phyloP scores from a whole-genome alignment of 2,329 filamentous ascomycete species.

The Byssoonygena ceratinophila region DNA sequence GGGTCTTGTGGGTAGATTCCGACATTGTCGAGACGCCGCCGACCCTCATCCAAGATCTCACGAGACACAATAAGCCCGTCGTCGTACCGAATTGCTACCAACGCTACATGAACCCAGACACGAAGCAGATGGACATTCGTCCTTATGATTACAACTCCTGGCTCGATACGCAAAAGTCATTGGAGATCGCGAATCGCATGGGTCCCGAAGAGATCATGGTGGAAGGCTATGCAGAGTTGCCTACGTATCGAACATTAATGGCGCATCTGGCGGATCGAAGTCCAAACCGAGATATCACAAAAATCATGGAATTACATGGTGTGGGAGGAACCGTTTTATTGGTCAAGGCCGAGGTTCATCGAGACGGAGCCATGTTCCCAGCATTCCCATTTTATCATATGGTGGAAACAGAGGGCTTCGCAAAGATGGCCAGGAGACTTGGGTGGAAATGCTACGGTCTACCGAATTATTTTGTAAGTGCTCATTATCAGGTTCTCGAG shows the following conservation, averaged over 20 bases:
- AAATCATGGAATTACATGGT: constrained; percentile 71
- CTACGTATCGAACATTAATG: constrained; percentile 87
- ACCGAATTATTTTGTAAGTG: constrained; percentile 85
- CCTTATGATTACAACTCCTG: constrained; percentile 97
- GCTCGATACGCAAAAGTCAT: constrained; percentile 76
- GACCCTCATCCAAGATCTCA: constrained; percentile 81
- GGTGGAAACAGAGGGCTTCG: constrained; percentile 96
- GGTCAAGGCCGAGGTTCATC: constrained; percentile 92
- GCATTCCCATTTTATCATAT: constrained; percentile 92
- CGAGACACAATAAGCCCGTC: constrained; percentile 75
- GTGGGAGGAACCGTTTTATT: constrained; percentile 86
- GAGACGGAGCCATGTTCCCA: constrained; percentile 97
- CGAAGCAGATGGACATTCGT: constrained; percentile 60
- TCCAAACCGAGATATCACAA: constrained; percentile 46
- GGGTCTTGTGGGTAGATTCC: constrained; percentile 92
- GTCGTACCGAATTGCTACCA: constrained; percentile 96
- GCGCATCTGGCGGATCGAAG: constrained; percentile 59
- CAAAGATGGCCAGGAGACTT: constrained; percentile 85
- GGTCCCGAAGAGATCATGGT: constrained; percentile 82
- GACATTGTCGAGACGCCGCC: constrained; percentile 84
- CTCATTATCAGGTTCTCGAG: not conserved
- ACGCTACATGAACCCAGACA: constrained; percentile 63
- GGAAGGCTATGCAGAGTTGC: constrained; percentile 86
- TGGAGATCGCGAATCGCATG: constrained; percentile 67
- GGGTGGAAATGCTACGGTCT: constrained; percentile 80